Percentiles rank a stretch among this genome's conserved stretches.
Conservation (phyloP, 441 rosid genomes). For the Erodium chrysanthum region DNA sequence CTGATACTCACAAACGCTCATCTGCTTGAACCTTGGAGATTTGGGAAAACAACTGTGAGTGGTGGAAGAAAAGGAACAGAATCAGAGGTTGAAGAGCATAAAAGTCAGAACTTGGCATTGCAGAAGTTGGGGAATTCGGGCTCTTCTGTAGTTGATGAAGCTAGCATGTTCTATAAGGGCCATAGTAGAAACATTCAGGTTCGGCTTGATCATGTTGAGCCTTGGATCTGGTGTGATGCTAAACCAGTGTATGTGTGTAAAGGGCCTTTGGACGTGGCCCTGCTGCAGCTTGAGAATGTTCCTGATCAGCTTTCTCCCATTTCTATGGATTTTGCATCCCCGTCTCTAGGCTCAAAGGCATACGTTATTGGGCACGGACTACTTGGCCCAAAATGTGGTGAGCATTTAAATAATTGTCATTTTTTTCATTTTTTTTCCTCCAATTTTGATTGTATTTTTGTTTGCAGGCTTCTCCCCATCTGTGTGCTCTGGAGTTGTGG, state of each 20-base stretch:
- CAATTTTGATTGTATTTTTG: too few relatives aligned
- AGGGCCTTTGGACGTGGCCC: conserved; percentile 80
- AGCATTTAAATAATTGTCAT: neutral
- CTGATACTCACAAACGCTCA: conserved; percentile 88
- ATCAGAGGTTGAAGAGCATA: conserved; percentile 10
- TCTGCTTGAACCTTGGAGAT: conserved; percentile 92
- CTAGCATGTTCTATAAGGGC: conserved; percentile 29
- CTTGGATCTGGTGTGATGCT: conserved; percentile 79
- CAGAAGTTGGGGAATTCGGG: conserved; percentile 11
- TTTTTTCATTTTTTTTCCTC: too few relatives aligned
- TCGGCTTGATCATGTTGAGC: conserved; percentile 54
- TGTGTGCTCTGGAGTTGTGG: conserved; percentile 66
- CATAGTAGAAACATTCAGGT: conserved; percentile 43
- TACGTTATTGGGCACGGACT: conserved; percentile 88
- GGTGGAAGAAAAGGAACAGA: too few relatives aligned
- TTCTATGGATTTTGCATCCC: conserved; percentile 36
- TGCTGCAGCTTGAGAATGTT: conserved; percentile 58
- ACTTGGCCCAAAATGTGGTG: conserved; percentile 88
- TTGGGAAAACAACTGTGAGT: conserved; percentile 51
- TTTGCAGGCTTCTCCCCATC: conserved; percentile 60
- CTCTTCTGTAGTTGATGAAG: conserved; percentile 24
- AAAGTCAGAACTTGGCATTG: conserved; percentile 13
- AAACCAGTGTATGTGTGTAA: conserved; percentile 58
- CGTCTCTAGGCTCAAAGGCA: conserved; percentile 57
- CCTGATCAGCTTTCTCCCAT: conserved; percentile 54